Percentiles rank a stretch among this genome's conserved stretches.
Evolutionary conservation across 179 eudicot species (phyloP).

Genomic region (Silene coronaria): DNA sequence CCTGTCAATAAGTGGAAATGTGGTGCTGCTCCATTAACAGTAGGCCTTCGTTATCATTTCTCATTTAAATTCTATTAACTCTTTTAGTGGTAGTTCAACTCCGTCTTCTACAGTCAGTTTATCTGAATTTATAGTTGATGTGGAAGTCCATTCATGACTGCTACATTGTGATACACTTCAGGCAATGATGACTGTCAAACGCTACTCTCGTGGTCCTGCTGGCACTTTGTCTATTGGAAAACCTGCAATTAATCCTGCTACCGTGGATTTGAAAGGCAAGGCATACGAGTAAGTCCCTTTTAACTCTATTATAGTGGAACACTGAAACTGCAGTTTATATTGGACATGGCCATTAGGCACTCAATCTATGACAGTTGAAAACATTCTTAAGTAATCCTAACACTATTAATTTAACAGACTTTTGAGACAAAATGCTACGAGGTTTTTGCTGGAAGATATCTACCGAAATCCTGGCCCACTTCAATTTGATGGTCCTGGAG

Average conservation of each 20-base stretch:
- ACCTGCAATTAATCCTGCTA: conserved; percentile 87
- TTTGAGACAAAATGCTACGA: conserved; percentile 70
- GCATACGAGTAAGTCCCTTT: conserved; percentile 65
- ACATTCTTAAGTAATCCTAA: not conserved
- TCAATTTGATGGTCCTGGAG: conserved; percentile 94
- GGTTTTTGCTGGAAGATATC: conserved; percentile 84
- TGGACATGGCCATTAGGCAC: not conserved
- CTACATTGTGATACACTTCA: conserved; percentile 25
- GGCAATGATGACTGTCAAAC: conserved; percentile 94
- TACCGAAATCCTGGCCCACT: conserved; percentile 98
- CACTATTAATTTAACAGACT: conserved; percentile 44
- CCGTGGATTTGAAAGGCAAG: conserved; percentile 89
- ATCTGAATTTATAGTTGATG: not conserved
- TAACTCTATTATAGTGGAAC: not conserved
- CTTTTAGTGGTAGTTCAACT: conserved; percentile 1
- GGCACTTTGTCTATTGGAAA: conserved; percentile 68
- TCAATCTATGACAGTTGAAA: not conserved
- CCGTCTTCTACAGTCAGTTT: not conserved
- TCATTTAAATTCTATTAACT: not conserved
- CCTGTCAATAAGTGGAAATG: conserved; percentile 88
- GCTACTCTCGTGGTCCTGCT: conserved; percentile 73
- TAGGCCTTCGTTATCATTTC: conserved; percentile 22
- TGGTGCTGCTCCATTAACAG: conserved; percentile 99
- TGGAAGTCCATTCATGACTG: not conserved
- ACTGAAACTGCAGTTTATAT: not conserved